Base-by-base conservation (phyloP, 345 rosid species). In the Brassica cretica region DNA sequence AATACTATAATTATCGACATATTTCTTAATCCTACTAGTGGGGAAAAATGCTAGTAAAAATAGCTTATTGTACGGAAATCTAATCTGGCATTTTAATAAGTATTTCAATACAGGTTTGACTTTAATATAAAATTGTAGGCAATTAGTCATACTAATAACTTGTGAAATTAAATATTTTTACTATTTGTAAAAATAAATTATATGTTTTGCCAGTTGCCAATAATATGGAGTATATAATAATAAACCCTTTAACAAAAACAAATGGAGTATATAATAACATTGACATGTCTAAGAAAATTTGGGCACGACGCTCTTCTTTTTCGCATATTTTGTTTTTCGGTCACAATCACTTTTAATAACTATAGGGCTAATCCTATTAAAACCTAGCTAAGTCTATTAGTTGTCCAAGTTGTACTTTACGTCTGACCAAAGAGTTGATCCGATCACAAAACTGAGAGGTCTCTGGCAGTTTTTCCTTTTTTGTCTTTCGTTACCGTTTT, bases 201-300 rank as follows among this genome's bases (percentile, higher is more conserved):
- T 71, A 16, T 58, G 51, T 30, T 27, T 71, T 72, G 73, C 77
- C 39, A 66, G 14, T 66, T 78, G 72, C 63, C 72, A 65, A 10
- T 30, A 63, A 25, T 33, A 21, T 21, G 24, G 24, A 5, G 8
- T 18, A 39, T 49, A 62, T 51, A 10, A 12, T 30, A 33, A 0
- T 21, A 21, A 21, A 21, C 24, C 24, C 24, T 21, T 21, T 21
- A 21, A 21, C 24, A 21, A 21, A 21, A 21, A 21, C 24, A 21
- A 21, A 21, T 21, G 24, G 24, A 5, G 8, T 18, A 39, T 49
- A 62, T 51, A 10, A 12, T 30, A 33, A 0, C 24, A 32, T 30
- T 77, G 76, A 70, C 33, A 53, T 35, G 7, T 69, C 66, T 70
- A 64, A 25, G 33, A 58, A 1, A 55, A 7, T 2, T 21, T 62